These are phyloP conservation scores for Boletus sp. DNA, from an alignment of 768 basidiomycete genomes.

Conservation along the genomic window DNA sequence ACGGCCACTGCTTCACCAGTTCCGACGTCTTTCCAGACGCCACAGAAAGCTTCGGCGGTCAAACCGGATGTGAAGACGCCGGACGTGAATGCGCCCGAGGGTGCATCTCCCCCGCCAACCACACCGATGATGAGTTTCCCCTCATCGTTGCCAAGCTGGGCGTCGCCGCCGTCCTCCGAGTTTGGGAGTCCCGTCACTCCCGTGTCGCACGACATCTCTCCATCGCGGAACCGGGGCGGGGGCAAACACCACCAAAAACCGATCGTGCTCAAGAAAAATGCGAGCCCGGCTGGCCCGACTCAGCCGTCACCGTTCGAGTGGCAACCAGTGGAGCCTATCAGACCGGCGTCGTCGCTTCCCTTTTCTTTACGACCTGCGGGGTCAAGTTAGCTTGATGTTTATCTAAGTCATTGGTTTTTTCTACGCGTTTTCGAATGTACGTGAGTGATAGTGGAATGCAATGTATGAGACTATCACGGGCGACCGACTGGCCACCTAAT, in stretches of 20 bases:
- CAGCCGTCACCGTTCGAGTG: constrained; percentile 20
- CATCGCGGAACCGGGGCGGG: constrained; percentile 24
- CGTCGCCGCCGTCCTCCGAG: constrained; percentile 18
- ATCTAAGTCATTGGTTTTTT: neutral
- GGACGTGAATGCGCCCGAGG: constrained; percentile 2
- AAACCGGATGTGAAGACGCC: constrained; percentile 4
- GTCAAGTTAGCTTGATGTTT: constrained; percentile 5
- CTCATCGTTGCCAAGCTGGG: constrained; percentile 20
- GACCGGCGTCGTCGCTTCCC: constrained; percentile 24
- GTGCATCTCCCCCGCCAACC: constrained; percentile 9
- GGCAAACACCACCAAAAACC: constrained; percentile 37
- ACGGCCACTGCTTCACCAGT: constrained; percentile 34
- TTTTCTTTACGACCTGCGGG: constrained; percentile 23
- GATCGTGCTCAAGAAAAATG: constrained; percentile 29
- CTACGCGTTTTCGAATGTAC: neutral
- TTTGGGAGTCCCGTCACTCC: constrained; percentile 12
- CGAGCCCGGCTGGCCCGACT: constrained; percentile 1
- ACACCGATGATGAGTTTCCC: constrained; percentile 29
- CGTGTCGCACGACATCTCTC: constrained; percentile 10
- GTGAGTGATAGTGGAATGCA: neutral
- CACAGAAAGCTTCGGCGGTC: constrained; percentile 24
- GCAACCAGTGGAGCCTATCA: constrained; percentile 25
- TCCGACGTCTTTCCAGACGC: constrained; percentile 29
- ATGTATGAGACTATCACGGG: neutral
- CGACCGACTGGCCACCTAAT: no score